phyloP scores from a whole-genome alignment of 2,329 filamentous ascomycete species.

The Rhinocladiella mackenziei region DNA sequence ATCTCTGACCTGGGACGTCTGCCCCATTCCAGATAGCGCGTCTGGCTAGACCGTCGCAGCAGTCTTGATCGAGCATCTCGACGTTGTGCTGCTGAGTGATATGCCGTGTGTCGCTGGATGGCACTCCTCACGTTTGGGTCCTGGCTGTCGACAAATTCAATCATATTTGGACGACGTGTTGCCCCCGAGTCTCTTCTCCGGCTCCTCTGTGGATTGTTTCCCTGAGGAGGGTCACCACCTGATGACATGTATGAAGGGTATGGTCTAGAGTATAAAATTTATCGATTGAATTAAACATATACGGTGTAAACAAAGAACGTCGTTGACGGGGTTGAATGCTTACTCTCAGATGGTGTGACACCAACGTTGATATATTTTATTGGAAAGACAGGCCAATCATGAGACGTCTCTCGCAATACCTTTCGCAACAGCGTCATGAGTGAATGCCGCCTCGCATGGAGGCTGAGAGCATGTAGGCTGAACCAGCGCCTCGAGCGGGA shows the following conservation, averaged over 20 bases:
- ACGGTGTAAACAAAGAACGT: no score
- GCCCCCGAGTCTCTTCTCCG: constrained; percentile 8
- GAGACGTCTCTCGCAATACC: constrained; percentile 4
- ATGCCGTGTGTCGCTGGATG: constrained; percentile 29
- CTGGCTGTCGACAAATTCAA: constrained; percentile 28
- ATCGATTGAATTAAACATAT: no score
- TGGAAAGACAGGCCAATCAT: constrained; percentile 5
- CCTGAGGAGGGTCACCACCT: constrained; percentile 14
- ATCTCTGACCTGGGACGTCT: constrained; percentile 12
- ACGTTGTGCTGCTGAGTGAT: constrained; percentile 27
- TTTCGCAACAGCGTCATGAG: not conserved
- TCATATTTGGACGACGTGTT: constrained; percentile 13
- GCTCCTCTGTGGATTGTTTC: constrained; percentile 2
- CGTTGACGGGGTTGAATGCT: no score
- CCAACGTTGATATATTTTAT: not conserved
- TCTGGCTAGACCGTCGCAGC: constrained; percentile 20
- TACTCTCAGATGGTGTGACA: constrained; percentile 2
- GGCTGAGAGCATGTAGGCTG: not conserved
- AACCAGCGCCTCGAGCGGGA: no score
- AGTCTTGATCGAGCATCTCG: constrained; percentile 25
- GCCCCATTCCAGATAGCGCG: constrained; percentile 25
- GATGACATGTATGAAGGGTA: constrained; percentile 21
- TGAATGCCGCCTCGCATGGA: not conserved
- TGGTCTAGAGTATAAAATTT: no score
- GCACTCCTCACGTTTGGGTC: constrained; percentile 28